Conservation (phyloP, 2,329 filamentous ascomycete genomes). For the Alternaria solani region DNA sequence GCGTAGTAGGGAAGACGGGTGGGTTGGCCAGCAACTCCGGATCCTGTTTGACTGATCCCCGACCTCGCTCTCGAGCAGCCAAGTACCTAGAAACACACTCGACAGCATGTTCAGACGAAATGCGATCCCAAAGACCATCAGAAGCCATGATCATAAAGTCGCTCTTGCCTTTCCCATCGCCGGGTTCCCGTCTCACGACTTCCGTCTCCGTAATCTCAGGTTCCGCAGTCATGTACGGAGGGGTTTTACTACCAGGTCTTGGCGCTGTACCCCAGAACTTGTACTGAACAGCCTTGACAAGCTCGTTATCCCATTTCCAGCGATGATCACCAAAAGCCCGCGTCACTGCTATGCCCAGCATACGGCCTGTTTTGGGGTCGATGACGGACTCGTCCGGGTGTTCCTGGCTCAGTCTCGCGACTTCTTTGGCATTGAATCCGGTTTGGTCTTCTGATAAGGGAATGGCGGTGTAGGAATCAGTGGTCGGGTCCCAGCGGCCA, state of each 20-base stretch:
- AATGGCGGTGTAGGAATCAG: constrained; percentile 60
- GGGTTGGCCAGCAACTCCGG: constrained; percentile 21
- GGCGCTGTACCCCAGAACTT: constrained; percentile 61
- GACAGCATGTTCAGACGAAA: constrained; percentile 66
- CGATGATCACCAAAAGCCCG: constrained; percentile 73
- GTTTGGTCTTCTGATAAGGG: constrained; percentile 72
- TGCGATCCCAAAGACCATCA: constrained; percentile 72
- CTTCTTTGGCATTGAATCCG: constrained; percentile 68
- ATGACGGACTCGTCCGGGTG: constrained; percentile 71
- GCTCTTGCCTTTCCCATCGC: constrained; percentile 13
- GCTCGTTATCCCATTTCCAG: constrained; percentile 70
- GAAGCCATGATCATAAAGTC: constrained; percentile 72
- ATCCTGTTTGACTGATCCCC: constrained; percentile 26
- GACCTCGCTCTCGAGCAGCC: constrained; percentile 45
- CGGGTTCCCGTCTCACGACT: constrained; percentile 53
- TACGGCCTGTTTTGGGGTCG: constrained; percentile 61
- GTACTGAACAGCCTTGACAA: constrained; percentile 56
- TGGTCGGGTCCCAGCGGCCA: constrained; percentile 58
- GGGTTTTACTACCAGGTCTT: constrained; percentile 59
- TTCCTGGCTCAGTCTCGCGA: constrained; percentile 61
- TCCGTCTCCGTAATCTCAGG: constrained; percentile 68
- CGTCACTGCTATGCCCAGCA: constrained; percentile 69
- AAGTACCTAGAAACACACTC: constrained; percentile 66
- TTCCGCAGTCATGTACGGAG: constrained; percentile 73
- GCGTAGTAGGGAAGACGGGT: constrained; percentile 12